phyloP scores from a whole-genome alignment of 306 rosid species.

The Trifolium subterraneum region DNA sequence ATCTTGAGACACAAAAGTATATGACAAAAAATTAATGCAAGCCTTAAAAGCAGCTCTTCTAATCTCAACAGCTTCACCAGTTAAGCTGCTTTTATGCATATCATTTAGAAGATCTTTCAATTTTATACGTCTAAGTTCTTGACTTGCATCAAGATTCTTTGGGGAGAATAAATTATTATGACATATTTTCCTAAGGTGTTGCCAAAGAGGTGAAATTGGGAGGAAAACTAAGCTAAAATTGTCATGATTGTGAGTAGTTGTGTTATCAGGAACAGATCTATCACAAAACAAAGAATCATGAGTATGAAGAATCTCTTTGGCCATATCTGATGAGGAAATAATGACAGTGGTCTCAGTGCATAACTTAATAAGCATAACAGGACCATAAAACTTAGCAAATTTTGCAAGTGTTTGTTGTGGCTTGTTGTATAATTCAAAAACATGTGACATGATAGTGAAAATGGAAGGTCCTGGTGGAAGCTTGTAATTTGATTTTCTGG shows the following conservation, averaged over 20 bases:
- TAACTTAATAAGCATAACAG: slow-evolving; percentile 34
- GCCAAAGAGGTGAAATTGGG: slow-evolving; percentile 38
- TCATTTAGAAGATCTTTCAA: slow-evolving; percentile 42
- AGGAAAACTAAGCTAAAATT: slow-evolving; percentile 30
- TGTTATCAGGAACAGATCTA: slow-evolving; percentile 30
- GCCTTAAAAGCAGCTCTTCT: slow-evolving; percentile 51
- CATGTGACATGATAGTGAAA: neutral
- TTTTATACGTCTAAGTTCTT: slow-evolving; percentile 38
- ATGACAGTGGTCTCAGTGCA: slow-evolving; percentile 32
- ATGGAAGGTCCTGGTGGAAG: slow-evolving; percentile 41
- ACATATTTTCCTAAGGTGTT: slow-evolving; percentile 33
- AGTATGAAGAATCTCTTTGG: slow-evolving; percentile 39
- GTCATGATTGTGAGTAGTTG: slow-evolving; percentile 12
- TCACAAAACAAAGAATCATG: slow-evolving; percentile 24
- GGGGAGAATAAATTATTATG: slow-evolving; percentile 40
- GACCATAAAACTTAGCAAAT: slow-evolving; percentile 34
- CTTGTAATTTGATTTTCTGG: slow-evolving; percentile 4
- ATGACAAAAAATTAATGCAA: slow-evolving; percentile 45
- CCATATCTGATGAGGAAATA: slow-evolving; percentile 5
- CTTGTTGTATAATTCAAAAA: neutral
- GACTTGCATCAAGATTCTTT: slow-evolving; percentile 46
- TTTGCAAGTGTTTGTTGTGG: slow-evolving; percentile 44
- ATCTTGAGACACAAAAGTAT: slow-evolving; percentile 54
- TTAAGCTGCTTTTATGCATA: slow-evolving; percentile 9
- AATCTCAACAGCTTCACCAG: slow-evolving; percentile 46